Evolutionary conservation across 2,329 filamentous ascomycete species (phyloP).

Genomic region (Epichloe glyceriae): DNA sequence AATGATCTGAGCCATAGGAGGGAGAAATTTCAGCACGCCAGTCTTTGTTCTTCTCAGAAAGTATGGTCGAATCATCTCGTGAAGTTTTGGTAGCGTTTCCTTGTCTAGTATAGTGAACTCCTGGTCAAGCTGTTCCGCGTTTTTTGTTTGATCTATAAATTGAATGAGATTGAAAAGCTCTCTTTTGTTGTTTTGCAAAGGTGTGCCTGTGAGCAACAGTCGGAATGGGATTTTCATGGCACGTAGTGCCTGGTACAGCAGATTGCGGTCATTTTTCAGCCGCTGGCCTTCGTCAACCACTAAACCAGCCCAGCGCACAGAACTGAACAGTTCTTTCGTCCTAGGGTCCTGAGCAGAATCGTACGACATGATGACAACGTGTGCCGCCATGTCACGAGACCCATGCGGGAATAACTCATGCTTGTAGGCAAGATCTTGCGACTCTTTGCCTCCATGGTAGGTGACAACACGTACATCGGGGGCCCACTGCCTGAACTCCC

Average conservation of each 20-base stretch:
- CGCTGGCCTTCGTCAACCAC: slow-evolving; percentile 93
- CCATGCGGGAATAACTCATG: slow-evolving; percentile 72
- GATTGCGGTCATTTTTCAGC: slow-evolving; percentile 81
- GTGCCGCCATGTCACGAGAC: slow-evolving; percentile 60
- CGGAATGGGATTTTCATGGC: slow-evolving; percentile 70
- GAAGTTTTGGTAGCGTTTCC: slow-evolving; percentile 69
- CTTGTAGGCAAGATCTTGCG: slow-evolving; percentile 64
- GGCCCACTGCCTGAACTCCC: slow-evolving; percentile 90
- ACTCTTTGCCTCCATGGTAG: slow-evolving; percentile 67
- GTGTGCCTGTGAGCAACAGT: slow-evolving; percentile 79
- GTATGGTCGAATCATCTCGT: slow-evolving; percentile 66
- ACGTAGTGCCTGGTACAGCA: slow-evolving; percentile 63
- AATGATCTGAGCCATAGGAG: slow-evolving; percentile 89
- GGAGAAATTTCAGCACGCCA: slow-evolving; percentile 80
- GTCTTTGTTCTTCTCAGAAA: slow-evolving; percentile 71
- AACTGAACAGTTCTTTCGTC: slow-evolving; percentile 51
- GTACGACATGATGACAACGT: slow-evolving; percentile 91
- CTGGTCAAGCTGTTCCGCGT: slow-evolving; percentile 62
- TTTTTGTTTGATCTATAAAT: slow-evolving; percentile 62
- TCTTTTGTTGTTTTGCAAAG: slow-evolving; percentile 86
- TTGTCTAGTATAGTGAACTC: slow-evolving; percentile 68
- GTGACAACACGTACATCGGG: slow-evolving; percentile 79
- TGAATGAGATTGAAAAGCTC: slow-evolving; percentile 96
- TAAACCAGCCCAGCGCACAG: slow-evolving; percentile 71
- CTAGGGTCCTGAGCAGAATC: slow-evolving; percentile 70